These are phyloP conservation scores for Auricularia sp. DNA, from an alignment of 768 basidiomycete genomes.

Conservation along the genomic window DNA sequence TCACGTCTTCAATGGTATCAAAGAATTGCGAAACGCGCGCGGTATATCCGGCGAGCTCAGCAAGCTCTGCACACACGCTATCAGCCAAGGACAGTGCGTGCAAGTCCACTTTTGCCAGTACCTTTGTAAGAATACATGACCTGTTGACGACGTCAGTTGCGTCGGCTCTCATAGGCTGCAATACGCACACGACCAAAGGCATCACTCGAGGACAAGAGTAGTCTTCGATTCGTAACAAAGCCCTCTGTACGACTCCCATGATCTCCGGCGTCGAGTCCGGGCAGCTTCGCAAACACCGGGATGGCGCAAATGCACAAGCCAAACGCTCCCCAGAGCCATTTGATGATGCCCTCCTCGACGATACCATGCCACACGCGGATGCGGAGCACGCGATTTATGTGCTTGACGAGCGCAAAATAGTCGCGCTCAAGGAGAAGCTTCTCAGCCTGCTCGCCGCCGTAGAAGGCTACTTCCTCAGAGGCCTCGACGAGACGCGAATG, in stretches of 20 bases:
- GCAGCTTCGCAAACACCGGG: conserved; percentile 83
- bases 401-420: conserved; percentile 75
- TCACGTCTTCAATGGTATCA: conserved; percentile 84
- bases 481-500: conserved; percentile 88
- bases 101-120: neutral
- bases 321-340: conserved; percentile 86
- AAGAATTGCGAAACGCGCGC: conserved; percentile 81
- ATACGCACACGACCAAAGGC: conserved; percentile 41
- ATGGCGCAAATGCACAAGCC: conserved; percentile 86
- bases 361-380: conserved; percentile 86
- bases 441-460: conserved; percentile 81
- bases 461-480: conserved; percentile 80
- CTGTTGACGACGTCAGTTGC: conserved; percentile 26
- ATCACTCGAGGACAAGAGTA: conserved; percentile 60
- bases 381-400: conserved; percentile 70
- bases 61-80: conserved; percentile 46
- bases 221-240: conserved; percentile 91
- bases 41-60: conserved; percentile 93
- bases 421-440: conserved; percentile 85
- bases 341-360: conserved; percentile 90
- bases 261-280: conserved; percentile 57
- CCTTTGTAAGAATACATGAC: conserved; percentile 95
- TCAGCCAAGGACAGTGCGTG: neutral
- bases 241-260: conserved; percentile 87
- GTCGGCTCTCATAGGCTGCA: conserved; percentile 1